These are phyloP conservation scores for Chenopodium suecicum DNA, from an alignment of 148 eudicot species.

Conservation along the genomic window DNA sequence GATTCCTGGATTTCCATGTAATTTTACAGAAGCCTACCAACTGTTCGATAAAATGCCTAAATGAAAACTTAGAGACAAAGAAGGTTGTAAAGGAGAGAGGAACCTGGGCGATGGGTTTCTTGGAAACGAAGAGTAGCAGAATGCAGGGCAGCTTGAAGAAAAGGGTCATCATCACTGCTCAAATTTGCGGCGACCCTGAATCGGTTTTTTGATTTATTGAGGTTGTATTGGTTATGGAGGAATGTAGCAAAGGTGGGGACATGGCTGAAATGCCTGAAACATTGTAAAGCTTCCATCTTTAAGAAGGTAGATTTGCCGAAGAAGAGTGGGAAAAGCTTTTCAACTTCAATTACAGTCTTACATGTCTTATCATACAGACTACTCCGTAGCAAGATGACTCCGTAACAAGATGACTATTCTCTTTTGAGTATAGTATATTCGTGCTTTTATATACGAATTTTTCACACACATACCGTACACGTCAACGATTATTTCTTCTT, in stretches of 20 bases:
- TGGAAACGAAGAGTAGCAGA: constrained; percentile 70
- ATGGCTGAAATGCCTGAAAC: background rate
- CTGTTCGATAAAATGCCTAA: constrained; percentile 55
- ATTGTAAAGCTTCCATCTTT: constrained; percentile 12
- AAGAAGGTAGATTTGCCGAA: background rate
- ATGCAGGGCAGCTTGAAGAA: constrained; percentile 41
- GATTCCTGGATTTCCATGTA: background rate
- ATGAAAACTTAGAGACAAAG: constrained; percentile 12
- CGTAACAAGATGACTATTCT: too few relatives aligned
- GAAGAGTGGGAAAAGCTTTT: background rate
- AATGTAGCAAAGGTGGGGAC: background rate
- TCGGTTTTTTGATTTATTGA: background rate
- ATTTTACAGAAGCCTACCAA: background rate
- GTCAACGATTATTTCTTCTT: too few relatives aligned
- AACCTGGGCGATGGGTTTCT: constrained; percentile 70
- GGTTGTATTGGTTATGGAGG: constrained; percentile 7
- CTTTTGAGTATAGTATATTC: too few relatives aligned
- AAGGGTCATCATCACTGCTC: constrained; percentile 42
- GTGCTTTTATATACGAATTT: too few relatives aligned
- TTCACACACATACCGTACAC: too few relatives aligned
- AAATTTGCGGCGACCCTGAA: constrained; percentile 35
- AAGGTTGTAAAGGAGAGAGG: background rate
- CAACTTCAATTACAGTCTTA: background rate
- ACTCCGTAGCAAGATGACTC: too few relatives aligned
- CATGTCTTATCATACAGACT: background rate